Evolutionary conservation across 2,329 filamentous ascomycete species (phyloP), one percentile per base, ranked within the genome.

Genomic region (Fusarium pseudograminearum): DNA sequence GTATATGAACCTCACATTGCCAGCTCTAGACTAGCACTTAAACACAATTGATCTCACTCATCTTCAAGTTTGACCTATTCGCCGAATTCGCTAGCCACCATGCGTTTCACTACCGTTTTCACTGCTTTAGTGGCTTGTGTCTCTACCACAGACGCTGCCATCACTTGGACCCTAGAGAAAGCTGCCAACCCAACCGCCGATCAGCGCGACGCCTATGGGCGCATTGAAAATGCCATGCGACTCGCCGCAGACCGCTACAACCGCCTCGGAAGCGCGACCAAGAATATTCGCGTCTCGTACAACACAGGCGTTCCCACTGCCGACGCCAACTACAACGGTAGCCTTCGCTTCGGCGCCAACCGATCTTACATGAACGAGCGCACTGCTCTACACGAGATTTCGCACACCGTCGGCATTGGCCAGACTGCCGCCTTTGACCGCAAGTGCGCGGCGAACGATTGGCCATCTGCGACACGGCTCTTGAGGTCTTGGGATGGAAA

Each of bases 331-430:
- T 82, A 78, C 74, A 83, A 80, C 70, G 83, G 83, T 41, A 79
- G 82, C 72, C 75, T 84, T n/a, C 80, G 83, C 16, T 84, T 85
- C 73, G 83, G 82, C 7, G 76, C 78, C 15, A 77, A 83, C 77
- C 73, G 83, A 11, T 65, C 79, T 1, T 84, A 82, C 77, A 84
- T 85, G 83, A 84, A 73, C 48, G 81, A 84, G 73, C 82, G 83
- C 16, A 84, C 82, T 5, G 82, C 83, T 7, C 76, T 85, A 71
- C 83, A 85, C 69, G 83, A 85, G 75, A 83, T 83, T 44, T 67
- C 82, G 4, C 83, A 84, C 71, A 84, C 82, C 2, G 78, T 85
- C 7, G 83, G 83, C 5, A 76, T 85, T n/a, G 83, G 83, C 0
- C 80, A 81, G 75, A 83, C 81, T 6, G 66, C 72, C 10, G 78